Evolutionary conservation across 1,284 basidiomycete species (phyloP).

Genomic region (Thecaphora frezii): DNA sequence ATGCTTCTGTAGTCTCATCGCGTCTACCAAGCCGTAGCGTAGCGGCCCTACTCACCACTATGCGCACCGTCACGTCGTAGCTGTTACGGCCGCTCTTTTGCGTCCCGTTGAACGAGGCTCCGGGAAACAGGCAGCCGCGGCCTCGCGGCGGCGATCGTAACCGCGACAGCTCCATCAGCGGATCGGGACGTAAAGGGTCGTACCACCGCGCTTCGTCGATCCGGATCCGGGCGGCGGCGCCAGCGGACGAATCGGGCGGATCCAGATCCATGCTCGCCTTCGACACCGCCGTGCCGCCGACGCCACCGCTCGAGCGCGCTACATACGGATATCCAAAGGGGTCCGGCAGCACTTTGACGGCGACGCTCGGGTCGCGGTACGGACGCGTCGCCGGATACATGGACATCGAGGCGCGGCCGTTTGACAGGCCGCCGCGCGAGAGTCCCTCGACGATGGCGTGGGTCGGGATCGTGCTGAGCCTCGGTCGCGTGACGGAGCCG

Average conservation of each 20-base stretch:
- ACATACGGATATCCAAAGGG: background rate
- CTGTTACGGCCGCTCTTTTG: slow-evolving; percentile 50
- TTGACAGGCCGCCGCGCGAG: background rate
- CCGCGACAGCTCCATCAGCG: slow-evolving; percentile 30
- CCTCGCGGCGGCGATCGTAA: slow-evolving; percentile 23
- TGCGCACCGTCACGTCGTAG: slow-evolving; percentile 53
- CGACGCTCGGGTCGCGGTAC: background rate
- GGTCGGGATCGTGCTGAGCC: slow-evolving; percentile 23
- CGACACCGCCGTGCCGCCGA: too few species aligned
- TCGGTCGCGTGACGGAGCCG: slow-evolving; percentile 27
- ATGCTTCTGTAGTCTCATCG: too few species aligned
- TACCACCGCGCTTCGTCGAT: slow-evolving; percentile 28
- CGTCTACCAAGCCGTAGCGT: background rate
- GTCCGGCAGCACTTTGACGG: background rate
- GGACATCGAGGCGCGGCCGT: too few species aligned
- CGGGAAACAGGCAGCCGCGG: slow-evolving; percentile 50
- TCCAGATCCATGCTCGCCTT: too few species aligned
- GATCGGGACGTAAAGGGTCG: slow-evolving; percentile 38
- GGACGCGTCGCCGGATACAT: background rate
- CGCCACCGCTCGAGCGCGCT: too few species aligned
- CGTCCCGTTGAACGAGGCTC: slow-evolving; percentile 50
- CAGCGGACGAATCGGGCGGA: background rate
- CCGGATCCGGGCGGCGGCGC: background rate
- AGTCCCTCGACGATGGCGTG: slow-evolving; percentile 25
- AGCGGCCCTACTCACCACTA: slow-evolving; percentile 28